Conservation (phyloP, 768 basidiomycete genomes). For the Tulasnella sp. region DNA sequence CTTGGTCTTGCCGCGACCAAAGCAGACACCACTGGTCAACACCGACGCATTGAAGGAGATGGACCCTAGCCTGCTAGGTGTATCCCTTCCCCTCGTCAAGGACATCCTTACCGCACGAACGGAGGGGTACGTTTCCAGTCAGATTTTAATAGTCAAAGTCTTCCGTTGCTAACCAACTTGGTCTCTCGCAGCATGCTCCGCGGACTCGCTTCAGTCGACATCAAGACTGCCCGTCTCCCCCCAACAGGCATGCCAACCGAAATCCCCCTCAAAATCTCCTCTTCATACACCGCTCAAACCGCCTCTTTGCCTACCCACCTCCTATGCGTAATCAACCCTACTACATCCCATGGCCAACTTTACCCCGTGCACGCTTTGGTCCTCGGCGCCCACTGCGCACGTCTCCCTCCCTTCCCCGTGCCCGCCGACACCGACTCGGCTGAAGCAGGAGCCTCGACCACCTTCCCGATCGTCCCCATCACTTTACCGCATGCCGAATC, state of each 20-base stretch:
- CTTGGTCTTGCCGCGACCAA: conserved; percentile 14
- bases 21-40: conserved; percentile 23
- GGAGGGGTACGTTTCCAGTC: conserved; percentile 41
- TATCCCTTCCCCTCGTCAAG: conserved; percentile 63
- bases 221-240: conserved; percentile 43
- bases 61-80: conserved; percentile 49
- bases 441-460: conserved; percentile 40
- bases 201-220: conserved; percentile 29
- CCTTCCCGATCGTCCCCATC: conserved; percentile 60
- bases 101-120: conserved; percentile 49
- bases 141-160: neutral
- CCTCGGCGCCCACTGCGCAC: conserved; percentile 64
- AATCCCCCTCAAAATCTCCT: conserved; percentile 47
- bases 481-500: conserved; percentile 59
- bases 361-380: conserved; percentile 68
- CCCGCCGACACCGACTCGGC: conserved; percentile 49
- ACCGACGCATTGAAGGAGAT: conserved; percentile 54
- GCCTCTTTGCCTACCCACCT: conserved; percentile 41
- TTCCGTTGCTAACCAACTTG: neutral
- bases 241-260: conserved; percentile 35
- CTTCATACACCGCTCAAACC: conserved; percentile 41
- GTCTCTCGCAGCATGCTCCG: conserved; percentile 32
- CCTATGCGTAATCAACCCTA: conserved; percentile 38
- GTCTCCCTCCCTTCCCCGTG: conserved; percentile 55
- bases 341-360: conserved; percentile 39